Percentiles rank a stretch among this genome's conserved stretches.
Evolutionary conservation across 176 grass and related monocot genomes (phyloP).

Genomic region (Themeda triandra): DNA sequence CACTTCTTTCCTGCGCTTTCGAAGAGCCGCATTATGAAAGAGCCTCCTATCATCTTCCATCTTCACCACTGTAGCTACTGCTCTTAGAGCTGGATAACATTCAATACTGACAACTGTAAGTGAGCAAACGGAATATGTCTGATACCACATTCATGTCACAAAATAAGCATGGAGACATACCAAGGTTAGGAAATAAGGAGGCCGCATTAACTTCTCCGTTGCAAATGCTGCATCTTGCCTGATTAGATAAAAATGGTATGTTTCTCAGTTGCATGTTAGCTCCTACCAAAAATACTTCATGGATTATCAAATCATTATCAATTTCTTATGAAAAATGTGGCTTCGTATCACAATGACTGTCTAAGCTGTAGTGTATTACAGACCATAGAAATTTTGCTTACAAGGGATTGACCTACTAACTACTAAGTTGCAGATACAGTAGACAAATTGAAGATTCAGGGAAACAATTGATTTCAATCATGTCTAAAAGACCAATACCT

Average conservation of each 20-base stretch:
- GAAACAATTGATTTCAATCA: neutral
- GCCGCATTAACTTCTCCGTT: conserved; percentile 44
- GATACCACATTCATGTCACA: conserved; percentile 16
- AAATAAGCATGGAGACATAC: conserved; percentile 21
- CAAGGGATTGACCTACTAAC: neutral
- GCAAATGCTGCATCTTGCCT: conserved; percentile 69
- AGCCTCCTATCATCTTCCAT: conserved; percentile 70
- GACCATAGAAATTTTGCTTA: neutral
- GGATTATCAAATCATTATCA: neutral
- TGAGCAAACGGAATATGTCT: conserved; percentile 8
- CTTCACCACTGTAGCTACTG: conserved; percentile 73
- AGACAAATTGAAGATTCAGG: neutral
- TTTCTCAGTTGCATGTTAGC: neutral
- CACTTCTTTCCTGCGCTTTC: conserved; percentile 70
- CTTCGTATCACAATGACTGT: neutral
- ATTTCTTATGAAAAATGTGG: neutral
- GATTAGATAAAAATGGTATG: conserved; percentile 5
- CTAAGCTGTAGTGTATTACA: neutral
- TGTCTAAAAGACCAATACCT: neutral
- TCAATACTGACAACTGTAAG: conserved; percentile 17
- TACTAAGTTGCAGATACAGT: neutral
- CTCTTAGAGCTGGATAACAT: conserved; percentile 61
- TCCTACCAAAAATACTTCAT: neutral
- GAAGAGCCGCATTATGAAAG: conserved; percentile 58
- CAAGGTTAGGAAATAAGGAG: conserved; percentile 53